Base-by-base conservation (phyloP, 805 yeast species). In the Lipomyces japonicus region DNA sequence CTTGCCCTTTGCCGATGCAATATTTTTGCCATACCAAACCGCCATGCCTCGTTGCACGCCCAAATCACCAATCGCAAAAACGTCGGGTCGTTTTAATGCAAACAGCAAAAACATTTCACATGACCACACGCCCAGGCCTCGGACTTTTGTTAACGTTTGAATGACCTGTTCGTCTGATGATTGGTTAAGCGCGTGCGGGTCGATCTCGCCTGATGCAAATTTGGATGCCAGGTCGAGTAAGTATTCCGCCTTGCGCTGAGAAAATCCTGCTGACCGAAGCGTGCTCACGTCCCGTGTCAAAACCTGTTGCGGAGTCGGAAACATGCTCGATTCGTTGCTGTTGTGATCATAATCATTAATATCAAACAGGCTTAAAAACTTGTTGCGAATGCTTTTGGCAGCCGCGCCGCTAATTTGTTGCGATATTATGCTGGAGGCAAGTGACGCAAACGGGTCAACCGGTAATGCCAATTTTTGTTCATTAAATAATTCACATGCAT, bases 31-130 rank as follows among this genome's bases (percentile, higher is more conserved):
- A 22, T 86, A 64, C 65, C 86, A 90, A 25, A 73, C 65, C 0
- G 87, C 76, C 51, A 82, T 77, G 0, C 97, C 97, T 55, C 95
- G 71, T 28, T 90, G 88, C 1, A 90, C 77, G 1, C 96, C 97
- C 41, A 90, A 68, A 67, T 90, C 97, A 18, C 81, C 86, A 3
- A 77, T 70, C 3, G 93, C 83, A 65, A 87, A 87, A 0, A 86
- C 78, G 64, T 90, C 82, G 63, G 78, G 63, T 49, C 86, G 74
- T 23, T 75, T 75, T 39, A 89, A 68, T 1, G 85, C 84, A 63
- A 87, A 87, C 21, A 83, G 62, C 16, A 86, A 67, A 66, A 88
- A 90, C 96, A 90, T 90, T 47, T 84, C 84, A 0, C 93, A 90
- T 3, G 89, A 79, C 97, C 97, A 90, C 1, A 72, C 61, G 0